Conservation (phyloP, 2,329 filamentous ascomycete genomes). For the Arthrobotrys musiformis region DNA sequence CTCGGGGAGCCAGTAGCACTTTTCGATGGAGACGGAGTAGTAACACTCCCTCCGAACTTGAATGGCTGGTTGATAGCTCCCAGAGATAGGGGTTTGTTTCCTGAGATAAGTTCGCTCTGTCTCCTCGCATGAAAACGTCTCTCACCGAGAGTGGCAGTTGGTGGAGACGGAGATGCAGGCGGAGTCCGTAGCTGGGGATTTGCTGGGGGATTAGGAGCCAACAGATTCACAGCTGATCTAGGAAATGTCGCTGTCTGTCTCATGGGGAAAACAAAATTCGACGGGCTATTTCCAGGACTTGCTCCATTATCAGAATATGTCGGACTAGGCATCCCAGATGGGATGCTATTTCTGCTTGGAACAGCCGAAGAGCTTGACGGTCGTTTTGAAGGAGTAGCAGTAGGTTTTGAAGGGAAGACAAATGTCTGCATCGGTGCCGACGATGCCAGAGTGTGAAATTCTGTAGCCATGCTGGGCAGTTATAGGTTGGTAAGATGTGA, state of each 20-base stretch:
- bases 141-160: slow-evolving; percentile 39
- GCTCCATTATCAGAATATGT: slow-evolving; percentile 50
- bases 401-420: slow-evolving; percentile 37
- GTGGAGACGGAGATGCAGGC: slow-evolving; percentile 44
- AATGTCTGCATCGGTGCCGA: slow-evolving; percentile 38
- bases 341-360: slow-evolving; percentile 17
- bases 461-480: slow-evolving; percentile 47
- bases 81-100: slow-evolving; percentile 39
- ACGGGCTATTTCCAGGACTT: slow-evolving; percentile 39
- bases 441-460: slow-evolving; percentile 31
- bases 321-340: slow-evolving; percentile 46
- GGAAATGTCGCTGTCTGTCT: slow-evolving; percentile 44
- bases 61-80: slow-evolving; percentile 46
- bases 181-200: slow-evolving; percentile 34
- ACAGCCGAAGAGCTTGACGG: slow-evolving; percentile 48
- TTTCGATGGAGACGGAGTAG: slow-evolving; percentile 28
- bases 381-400: slow-evolving; percentile 27
- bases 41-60: slow-evolving; percentile 35
- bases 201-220: slow-evolving; percentile 18
- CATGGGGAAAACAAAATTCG: slow-evolving; percentile 45
- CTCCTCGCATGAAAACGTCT: slow-evolving; percentile 48
- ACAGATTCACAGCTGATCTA: slow-evolving; percentile 28
- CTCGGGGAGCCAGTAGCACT: slow-evolving; percentile 24
- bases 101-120: slow-evolving; percentile 41
- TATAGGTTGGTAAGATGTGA: neutral